Evolutionary conservation across 208 protist species (phyloP).

Genomic region (Leishmania arabica): DNA sequence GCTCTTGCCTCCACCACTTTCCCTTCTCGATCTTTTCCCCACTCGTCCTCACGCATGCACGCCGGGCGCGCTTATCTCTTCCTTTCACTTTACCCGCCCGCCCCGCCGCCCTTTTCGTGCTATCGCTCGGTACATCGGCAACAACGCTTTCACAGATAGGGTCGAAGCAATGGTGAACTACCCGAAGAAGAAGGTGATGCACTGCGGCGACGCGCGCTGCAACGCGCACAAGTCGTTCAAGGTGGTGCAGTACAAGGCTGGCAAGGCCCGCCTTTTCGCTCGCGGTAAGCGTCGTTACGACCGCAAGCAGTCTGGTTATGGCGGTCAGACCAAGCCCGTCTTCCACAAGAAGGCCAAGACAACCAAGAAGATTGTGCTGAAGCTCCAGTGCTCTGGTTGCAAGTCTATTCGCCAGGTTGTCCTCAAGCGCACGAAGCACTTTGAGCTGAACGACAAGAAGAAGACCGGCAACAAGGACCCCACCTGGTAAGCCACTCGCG

Average conservation of each 20-base stretch:
- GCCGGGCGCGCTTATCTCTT: background rate
- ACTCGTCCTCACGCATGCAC: background rate
- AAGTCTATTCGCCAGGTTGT: constrained; percentile 94
- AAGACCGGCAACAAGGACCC: constrained; percentile 91
- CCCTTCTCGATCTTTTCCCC: background rate
- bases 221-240: constrained; percentile 98
- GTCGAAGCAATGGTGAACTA: constrained; percentile 84
- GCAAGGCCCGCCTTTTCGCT: constrained; percentile 98
- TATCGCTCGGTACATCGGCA: background rate
- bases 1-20: background rate
- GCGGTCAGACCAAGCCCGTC: constrained; percentile 99
- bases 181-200: constrained; percentile 93
- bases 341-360: constrained; percentile 99
- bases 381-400: constrained; percentile 98
- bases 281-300: constrained; percentile 99
- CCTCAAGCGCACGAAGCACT: constrained; percentile 99
- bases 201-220: constrained; percentile 90
- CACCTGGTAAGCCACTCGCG: constrained; percentile 71
- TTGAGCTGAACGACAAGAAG: constrained; percentile 98
- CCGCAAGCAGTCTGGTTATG: constrained; percentile 99
- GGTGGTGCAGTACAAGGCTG: constrained; percentile 99
- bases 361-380: constrained; percentile 99
- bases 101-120: background rate
- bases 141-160: background rate
- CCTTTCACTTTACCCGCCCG: background rate